Conservation (phyloP, 192 early-diverging fungal genomes). For the Rhizophagus sp. region DNA sequence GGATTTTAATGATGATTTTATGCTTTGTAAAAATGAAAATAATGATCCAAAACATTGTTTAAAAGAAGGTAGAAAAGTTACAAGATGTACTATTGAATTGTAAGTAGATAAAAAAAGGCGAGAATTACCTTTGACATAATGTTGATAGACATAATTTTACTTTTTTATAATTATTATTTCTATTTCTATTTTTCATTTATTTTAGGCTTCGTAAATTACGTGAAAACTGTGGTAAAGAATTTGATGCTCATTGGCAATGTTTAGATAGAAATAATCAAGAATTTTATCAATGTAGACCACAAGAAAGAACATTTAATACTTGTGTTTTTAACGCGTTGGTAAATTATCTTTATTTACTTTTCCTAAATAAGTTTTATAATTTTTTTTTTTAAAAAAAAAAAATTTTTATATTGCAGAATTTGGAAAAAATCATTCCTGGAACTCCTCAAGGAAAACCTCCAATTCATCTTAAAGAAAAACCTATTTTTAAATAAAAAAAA, state of each 20-base stretch:
- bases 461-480: conserved; percentile 26
- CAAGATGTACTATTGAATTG: conserved; percentile 89
- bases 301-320: conserved; percentile 79
- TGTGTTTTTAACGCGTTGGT: conserved; percentile 91
- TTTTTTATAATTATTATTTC: no score
- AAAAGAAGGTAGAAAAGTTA: conserved; percentile 93
- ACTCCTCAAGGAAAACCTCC: conserved; percentile 32
- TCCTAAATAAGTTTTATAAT: background rate
- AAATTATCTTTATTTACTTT: conserved; percentile 27
- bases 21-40: conserved; percentile 94
- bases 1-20: conserved; percentile 93
- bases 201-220: conserved; percentile 82
- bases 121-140: no score
- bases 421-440: conserved; percentile 71
- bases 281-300: conserved; percentile 72
- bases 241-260: conserved; percentile 89
- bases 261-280: conserved; percentile 92
- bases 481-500: conserved; percentile 1
- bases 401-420: conserved; percentile 41
- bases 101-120: conserved; percentile 40
- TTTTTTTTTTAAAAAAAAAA: background rate
- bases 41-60: conserved; percentile 89
- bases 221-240: conserved; percentile 84
- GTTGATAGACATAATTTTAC: no score
- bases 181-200: no score